Base-by-base conservation (phyloP, 2,329 filamentous ascomycete genomes). In the Truncatella angustata region DNA sequence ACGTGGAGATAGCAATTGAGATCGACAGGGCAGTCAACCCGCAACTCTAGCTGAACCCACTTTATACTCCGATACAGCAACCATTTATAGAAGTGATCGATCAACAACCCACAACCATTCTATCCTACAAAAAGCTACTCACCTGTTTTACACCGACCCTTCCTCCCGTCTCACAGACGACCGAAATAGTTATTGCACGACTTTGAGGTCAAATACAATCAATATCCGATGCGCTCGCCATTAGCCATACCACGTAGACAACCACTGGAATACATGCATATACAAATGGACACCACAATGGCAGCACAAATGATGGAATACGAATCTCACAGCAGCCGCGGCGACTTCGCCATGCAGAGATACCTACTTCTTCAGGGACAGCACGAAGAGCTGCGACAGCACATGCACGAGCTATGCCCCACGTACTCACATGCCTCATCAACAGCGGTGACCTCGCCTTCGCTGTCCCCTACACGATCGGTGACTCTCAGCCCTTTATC, bases 381-480 rank as follows among this genome's bases (percentile, higher is more conserved):
- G 60, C 79, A 82, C 61, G 74, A 82, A 54, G 74, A 76, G 53
- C 72, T 83, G 14, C 71, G 71, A 55, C 71, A 70, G 58, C 76
- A 78, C 55, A 75, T 83, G 54, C 71, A 80, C 57, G 73, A 76
- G 54, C 75, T 82, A 49, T 76, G 74, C 37, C 74, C 66, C 7
- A 60, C 65, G 1, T 67, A 70, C 54, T 67, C 59, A 50, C 67
- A 69, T 54, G 66, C 58, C 51, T 63, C 66, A 12, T 72, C 73
- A 2, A 68, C 70, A 10, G 59, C 68, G 10, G 56, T 58, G 44
- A 73, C 73, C 2, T 76, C 85, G 65, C 75, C 84, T 67, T 70
- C 84, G 65, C 78, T 80, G 63, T 86, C 86, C 64, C 80, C 78
- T 63, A 74, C 81, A 68, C 65, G 86, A 72, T 66, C 79, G 74